Percentiles rank a stretch among this genome's conserved stretches.
Conservation (phyloP, 257 asterid species). For the Solanum paucissectum region DNA sequence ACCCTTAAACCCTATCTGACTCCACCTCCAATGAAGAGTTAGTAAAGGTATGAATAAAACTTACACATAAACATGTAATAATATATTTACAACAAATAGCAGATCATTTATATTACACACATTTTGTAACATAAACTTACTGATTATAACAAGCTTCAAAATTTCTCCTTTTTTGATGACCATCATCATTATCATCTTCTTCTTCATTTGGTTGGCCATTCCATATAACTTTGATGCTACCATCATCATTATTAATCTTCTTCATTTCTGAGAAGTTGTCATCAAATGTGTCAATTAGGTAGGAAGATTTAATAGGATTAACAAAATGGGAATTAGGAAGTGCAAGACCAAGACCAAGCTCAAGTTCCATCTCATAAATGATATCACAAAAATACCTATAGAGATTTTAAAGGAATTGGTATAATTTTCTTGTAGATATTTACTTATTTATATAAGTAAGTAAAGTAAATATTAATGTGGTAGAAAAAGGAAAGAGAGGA, state of each 20-base stretch:
- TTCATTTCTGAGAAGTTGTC: not conserved
- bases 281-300: not conserved
- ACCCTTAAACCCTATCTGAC: not conserved
- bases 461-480: not conserved
- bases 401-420: not conserved
- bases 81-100: not conserved
- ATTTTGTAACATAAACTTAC: conserved; percentile 1
- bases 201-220: conserved; percentile 6
- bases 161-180: not conserved
- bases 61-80: not conserved
- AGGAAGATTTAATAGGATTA: not conserved
- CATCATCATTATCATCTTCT: not conserved
- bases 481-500: not conserved
- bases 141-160: not conserved
- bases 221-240: conserved; percentile 4
- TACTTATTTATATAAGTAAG: not conserved
- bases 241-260: not conserved
- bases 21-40: fast-evolving
- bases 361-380: conserved; percentile 41
- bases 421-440: not conserved
- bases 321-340: conserved; percentile 10
- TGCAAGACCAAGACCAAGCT: conserved; percentile 52
- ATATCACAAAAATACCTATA: not conserved
- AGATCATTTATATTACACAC: too few relatives aligned
- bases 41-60: not conserved